Evolutionary conservation across 1,139 yeast species (phyloP).

Genomic region (Nakaseomyces nivariensis): DNA sequence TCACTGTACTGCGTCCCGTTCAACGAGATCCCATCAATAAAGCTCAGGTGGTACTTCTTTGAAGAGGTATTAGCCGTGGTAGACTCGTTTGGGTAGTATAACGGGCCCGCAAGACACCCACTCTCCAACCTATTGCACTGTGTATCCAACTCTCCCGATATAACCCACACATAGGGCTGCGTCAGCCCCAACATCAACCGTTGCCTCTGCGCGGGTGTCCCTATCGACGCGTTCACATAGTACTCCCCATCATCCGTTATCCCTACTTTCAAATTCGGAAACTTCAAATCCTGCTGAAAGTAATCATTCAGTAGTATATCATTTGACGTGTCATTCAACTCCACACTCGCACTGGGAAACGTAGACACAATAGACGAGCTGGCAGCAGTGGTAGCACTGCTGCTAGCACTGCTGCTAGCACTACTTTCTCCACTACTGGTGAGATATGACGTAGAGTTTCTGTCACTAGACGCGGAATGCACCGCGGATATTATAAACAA

Average conservation of each 20-base stretch:
- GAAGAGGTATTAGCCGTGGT: slow-evolving; percentile 10
- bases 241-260: slow-evolving; percentile 16
- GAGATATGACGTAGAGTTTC: too few relatives aligned
- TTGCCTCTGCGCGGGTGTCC: slow-evolving; percentile 30
- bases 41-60: slow-evolving; percentile 11
- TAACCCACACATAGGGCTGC: slow-evolving; percentile 37
- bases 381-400: neutral
- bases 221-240: slow-evolving; percentile 32
- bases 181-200: slow-evolving; percentile 34
- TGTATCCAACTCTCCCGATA: slow-evolving; percentile 21
- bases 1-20: slow-evolving; percentile 21
- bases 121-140: slow-evolving; percentile 16
- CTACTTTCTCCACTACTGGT: neutral
- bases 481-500: neutral
- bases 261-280: slow-evolving; percentile 19
- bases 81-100: slow-evolving; percentile 14
- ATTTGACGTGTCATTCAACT: neutral
- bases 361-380: neutral
- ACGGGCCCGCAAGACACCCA: slow-evolving; percentile 13
- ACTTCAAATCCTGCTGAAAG: slow-evolving; percentile 1
- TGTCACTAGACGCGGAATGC: neutral
- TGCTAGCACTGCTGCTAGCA: neutral
- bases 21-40: slow-evolving; percentile 15
- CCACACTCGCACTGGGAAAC: neutral
- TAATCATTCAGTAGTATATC: neutral